These are phyloP conservation scores for Erodium maritimum DNA, from an alignment of 345 rosid species.

Conservation along the genomic window DNA sequence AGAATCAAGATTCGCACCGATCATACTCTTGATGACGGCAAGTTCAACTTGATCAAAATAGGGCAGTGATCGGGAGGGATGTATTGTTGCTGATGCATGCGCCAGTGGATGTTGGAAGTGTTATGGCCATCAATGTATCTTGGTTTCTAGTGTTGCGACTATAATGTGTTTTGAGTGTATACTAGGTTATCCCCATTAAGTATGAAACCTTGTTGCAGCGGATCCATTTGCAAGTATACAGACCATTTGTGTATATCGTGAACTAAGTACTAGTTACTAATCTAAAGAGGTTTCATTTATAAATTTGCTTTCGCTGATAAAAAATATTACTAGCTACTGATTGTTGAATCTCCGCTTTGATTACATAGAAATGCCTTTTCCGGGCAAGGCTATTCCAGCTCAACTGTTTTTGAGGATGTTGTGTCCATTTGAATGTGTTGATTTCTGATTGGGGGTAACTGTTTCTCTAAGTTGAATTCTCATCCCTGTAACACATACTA, in stretches of 20 bases:
- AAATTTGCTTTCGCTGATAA: too few relatives aligned
- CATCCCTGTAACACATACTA: too few relatives aligned
- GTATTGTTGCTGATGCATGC: conserved; percentile 13
- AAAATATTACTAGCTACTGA: too few relatives aligned
- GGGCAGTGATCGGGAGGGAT: conserved; percentile 21
- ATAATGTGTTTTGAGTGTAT: not conserved
- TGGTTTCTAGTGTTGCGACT: too few relatives aligned
- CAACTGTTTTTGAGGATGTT: conserved; percentile 36
- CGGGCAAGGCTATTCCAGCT: too few relatives aligned
- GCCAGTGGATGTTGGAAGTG: conserved; percentile 10
- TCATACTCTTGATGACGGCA: conserved; percentile 34
- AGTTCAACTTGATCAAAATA: conserved; percentile 48
- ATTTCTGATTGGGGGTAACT: conserved; percentile 27
- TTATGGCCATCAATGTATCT: conserved; percentile 41
- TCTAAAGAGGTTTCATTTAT: too few relatives aligned
- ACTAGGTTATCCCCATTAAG: conserved; percentile 47
- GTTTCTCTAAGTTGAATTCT: conserved; percentile 34
- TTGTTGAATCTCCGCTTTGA: too few relatives aligned
- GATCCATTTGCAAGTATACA: conserved; percentile 42
- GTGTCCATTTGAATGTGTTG: conserved; percentile 38
- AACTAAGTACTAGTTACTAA: too few relatives aligned
- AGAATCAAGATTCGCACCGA: conserved; percentile 37
- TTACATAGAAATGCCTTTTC: conserved; percentile 26
- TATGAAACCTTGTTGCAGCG: too few relatives aligned
- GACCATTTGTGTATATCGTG: too few relatives aligned